Evolutionary conservation across 805 yeast species (phyloP).

Genomic region (Zygosaccharomyces gambellarensis): DNA sequence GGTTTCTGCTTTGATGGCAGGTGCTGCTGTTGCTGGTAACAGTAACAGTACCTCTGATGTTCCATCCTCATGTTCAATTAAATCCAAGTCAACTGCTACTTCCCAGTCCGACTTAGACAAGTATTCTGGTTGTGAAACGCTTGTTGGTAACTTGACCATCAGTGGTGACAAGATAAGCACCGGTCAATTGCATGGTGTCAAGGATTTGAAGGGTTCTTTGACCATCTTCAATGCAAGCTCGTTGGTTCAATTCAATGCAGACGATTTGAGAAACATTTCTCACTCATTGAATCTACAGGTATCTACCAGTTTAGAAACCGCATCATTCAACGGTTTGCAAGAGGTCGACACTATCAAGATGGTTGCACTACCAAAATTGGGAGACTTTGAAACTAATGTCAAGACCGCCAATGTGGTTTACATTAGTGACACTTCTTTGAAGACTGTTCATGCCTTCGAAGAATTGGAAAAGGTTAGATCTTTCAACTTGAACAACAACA

Average conservation of each 20-base stretch:
- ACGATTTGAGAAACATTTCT: slow-evolving; percentile 66
- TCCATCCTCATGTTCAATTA: slow-evolving; percentile 63
- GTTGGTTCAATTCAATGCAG: slow-evolving; percentile 68
- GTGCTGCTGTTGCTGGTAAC: slow-evolving; percentile 42
- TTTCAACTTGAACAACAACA: slow-evolving; percentile 89
- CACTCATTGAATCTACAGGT: slow-evolving; percentile 59
- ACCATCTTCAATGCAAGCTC: slow-evolving; percentile 58
- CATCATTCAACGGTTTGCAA: slow-evolving; percentile 72
- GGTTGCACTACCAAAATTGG: slow-evolving; percentile 82
- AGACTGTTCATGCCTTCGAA: slow-evolving; percentile 59
- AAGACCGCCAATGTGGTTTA: slow-evolving; percentile 64
- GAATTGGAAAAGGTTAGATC: slow-evolving; percentile 43
- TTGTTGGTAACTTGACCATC: slow-evolving; percentile 74
- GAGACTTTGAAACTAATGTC: slow-evolving; percentile 63
- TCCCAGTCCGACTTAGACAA: slow-evolving; percentile 73
- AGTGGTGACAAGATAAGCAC: slow-evolving; percentile 53
- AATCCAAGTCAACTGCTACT: slow-evolving; percentile 62
- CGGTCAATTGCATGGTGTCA: slow-evolving; percentile 68
- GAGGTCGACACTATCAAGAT: slow-evolving; percentile 77
- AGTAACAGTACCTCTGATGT: slow-evolving; percentile 45
- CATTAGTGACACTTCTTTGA: slow-evolving; percentile 70
- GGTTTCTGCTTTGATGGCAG: slow-evolving; percentile 46
- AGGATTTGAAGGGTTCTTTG: slow-evolving; percentile 75
- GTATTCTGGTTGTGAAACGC: slow-evolving; percentile 67
- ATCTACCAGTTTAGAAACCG: slow-evolving; percentile 60